These are phyloP conservation scores for Trametes cubensis DNA, from an alignment of 768 basidiomycete genomes.

Conservation along the genomic window DNA sequence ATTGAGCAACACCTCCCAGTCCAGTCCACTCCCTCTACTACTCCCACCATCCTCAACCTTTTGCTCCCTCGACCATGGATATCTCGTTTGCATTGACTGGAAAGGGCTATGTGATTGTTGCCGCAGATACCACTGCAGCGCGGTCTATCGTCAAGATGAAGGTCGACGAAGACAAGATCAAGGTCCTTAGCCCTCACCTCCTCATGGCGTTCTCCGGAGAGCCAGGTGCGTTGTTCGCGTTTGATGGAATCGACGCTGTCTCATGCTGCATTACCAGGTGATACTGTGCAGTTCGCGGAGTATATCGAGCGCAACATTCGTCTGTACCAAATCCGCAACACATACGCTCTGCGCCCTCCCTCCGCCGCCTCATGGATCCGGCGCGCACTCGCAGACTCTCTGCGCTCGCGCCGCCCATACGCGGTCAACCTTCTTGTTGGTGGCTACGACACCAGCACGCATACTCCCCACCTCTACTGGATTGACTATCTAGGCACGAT, in stretches of 20 bases:
- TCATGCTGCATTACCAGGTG: conserved; percentile 52
- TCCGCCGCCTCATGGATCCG: conserved; percentile 97
- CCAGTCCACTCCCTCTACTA: neutral
- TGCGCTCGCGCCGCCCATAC: conserved; percentile 88
- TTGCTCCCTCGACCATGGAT: conserved; percentile 58
- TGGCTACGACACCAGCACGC: conserved; percentile 81
- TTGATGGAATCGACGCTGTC: neutral
- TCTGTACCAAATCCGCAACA: conserved; percentile 93
- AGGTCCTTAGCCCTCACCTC: conserved; percentile 84
- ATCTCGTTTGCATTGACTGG: conserved; percentile 89
- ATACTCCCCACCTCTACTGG: conserved; percentile 87
- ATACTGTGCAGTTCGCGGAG: conserved; percentile 96
- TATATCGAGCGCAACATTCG: conserved; percentile 95
- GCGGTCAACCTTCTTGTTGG: conserved; percentile 91
- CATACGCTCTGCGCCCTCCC: conserved; percentile 84
- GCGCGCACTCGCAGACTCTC: conserved; percentile 81
- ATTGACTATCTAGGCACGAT: conserved; percentile 94
- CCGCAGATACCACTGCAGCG: conserved; percentile 86
- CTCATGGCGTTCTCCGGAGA: conserved; percentile 96
- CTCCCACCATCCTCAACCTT: neutral
- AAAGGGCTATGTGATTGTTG: conserved; percentile 91
- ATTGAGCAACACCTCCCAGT: neutral
- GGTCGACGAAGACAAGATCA: conserved; percentile 95
- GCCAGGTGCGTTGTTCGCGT: conserved; percentile 58
- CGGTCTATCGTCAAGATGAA: conserved; percentile 99